Conservation (phyloP, 306 rosid species). For the Ceratonia siliqua region DNA sequence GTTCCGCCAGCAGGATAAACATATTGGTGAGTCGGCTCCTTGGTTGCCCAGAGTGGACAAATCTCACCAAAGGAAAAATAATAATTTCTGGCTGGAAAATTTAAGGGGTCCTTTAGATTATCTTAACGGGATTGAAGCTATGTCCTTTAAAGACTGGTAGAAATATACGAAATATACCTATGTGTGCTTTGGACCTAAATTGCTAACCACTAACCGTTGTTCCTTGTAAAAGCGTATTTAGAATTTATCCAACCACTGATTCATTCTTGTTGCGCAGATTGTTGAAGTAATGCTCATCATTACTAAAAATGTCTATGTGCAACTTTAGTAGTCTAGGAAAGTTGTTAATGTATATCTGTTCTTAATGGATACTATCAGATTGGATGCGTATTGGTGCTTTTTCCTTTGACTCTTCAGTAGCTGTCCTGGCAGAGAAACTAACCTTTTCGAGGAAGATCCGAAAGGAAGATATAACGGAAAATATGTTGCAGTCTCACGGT, state of each 20-base stretch:
- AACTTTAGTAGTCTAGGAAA: conserved; percentile 9
- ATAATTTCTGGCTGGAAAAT: background rate
- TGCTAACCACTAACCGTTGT: background rate
- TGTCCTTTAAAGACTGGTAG: too few relatives aligned
- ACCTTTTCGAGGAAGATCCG: conserved; percentile 44
- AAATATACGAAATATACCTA: background rate
- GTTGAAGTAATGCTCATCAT: conserved; percentile 6
- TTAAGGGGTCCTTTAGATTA: background rate
- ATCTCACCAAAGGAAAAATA: background rate
- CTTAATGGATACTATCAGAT: conserved; percentile 50
- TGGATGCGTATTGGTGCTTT: conserved; percentile 98
- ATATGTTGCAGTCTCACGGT: conserved; percentile 63
- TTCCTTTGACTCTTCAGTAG: conserved; percentile 69
- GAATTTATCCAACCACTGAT: conserved; percentile 16
- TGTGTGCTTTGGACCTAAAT: background rate
- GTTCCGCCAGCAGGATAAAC: conserved; percentile 86
- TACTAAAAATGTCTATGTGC: conserved; percentile 10
- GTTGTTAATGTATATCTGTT: conserved; percentile 12
- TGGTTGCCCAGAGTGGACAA: conserved; percentile 1
- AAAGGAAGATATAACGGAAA: conserved; percentile 45
- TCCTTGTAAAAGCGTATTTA: background rate
- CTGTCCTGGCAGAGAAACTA: conserved; percentile 66
- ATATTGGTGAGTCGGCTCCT: conserved; percentile 69
- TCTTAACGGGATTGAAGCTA: background rate
- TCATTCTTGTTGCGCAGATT: conserved; percentile 12